A percentile compares a stretch with the other conserved stretches of the same genome.
Conservation (phyloP, 2,329 filamentous ascomycete species). For the Fusarium compactum region DNA sequence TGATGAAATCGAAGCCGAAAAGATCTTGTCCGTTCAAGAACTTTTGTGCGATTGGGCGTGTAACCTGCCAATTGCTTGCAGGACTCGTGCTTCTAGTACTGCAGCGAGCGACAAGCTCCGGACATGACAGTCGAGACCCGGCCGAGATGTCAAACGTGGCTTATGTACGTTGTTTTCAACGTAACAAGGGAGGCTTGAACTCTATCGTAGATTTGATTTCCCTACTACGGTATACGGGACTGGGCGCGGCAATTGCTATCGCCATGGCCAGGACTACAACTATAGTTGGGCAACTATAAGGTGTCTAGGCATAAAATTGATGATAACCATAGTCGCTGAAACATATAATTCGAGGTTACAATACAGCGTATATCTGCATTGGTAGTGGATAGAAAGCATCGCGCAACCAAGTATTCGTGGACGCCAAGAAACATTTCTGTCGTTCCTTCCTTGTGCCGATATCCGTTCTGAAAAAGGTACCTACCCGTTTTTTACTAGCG, state of each 20-base stretch:
- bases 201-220: conserved; percentile 23
- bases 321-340: conserved; percentile 4
- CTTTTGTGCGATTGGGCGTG: conserved; percentile 20
- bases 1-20: conserved; percentile 10
- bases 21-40: conserved; percentile 5
- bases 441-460: conserved; percentile 28
- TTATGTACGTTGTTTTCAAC: conserved; percentile 24
- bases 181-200: conserved; percentile 26
- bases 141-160: conserved; percentile 39
- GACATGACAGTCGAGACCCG: conserved; percentile 37
- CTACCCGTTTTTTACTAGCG: conserved; percentile 45
- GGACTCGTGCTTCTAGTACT: conserved; percentile 1
- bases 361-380: conserved; percentile 16
- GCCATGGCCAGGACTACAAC: not conserved
- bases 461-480: conserved; percentile 27
- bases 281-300: not conserved
- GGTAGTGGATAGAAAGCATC: conserved; percentile 11
- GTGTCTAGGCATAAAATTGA: not conserved
- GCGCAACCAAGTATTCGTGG: conserved; percentile 1
- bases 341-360: conserved; percentile 20
- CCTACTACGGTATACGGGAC: not conserved
- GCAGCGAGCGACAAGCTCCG: conserved; percentile 12
- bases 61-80: conserved; percentile 20
- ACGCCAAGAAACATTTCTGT: conserved; percentile 17
- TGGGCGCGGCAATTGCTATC: conserved; percentile 16